Evolutionary conservation across 1,139 yeast species (phyloP), one percentile per base, ranked within the genome.

Genomic region (Candida labiduridarum): DNA sequence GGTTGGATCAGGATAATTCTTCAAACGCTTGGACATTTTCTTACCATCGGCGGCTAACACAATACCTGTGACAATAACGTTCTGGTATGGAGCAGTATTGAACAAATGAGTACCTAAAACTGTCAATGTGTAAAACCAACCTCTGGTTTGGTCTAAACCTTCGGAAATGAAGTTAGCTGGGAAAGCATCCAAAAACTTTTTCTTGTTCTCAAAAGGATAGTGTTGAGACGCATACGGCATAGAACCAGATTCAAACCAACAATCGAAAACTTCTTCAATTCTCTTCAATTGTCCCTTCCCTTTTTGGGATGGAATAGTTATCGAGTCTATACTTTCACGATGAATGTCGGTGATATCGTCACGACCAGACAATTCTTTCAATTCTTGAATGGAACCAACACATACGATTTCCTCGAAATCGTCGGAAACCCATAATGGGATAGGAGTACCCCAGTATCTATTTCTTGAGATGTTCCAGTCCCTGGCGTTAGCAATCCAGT

Each of bases 391-490:
- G 44, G 97, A 90, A 43, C 97, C 96, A 60, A 95, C 76, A 78
- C 98, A 94, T 40, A 94, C 94, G 58, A 94, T 74, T 76, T 94
- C 99, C 71, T 89, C 87, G 60, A 79, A 84, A 69, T 94, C 99
- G 15, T 92, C 98, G 60, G 94, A 85, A 46, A 84, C 97, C 99
- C 99, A 94, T 63, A 94, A 75, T 54, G 99, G 99, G 61, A 94
- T 86, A 55, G 99, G 99, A 41, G 98, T 94, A 77, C 99, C 99
- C 99, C 99, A 94, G 74, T 94, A 94, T 73, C 99, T 84, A 78
- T 94, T 94, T 81, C 99, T 88, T 18, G 97, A 91, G 58, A 94
- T 82, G 68, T 94, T 94, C 99, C 99, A 94, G 73, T 94, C 99
- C 71, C 99, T 88, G 47, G 99, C 99, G 64, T 92, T 92, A 59